Evolutionary conservation across 2,329 filamentous ascomycete genomes (phyloP).

Genomic region (Aureobasidium sp.): DNA sequence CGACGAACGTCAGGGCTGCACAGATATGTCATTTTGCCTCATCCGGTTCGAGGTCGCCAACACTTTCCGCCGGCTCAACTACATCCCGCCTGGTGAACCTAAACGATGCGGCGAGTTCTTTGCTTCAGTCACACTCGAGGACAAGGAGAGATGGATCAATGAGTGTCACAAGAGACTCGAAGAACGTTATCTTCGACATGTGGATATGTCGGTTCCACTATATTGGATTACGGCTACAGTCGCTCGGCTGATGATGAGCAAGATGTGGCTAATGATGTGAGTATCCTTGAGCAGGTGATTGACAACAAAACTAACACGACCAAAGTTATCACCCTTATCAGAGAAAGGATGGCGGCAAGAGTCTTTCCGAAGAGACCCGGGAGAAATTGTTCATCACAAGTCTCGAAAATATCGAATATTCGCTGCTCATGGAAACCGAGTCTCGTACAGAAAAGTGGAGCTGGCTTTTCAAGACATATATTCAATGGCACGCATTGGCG

Average conservation of each 20-base stretch:
- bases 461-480: conserved; percentile 56
- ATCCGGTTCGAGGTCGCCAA: conserved; percentile 45
- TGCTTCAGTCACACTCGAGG: conserved; percentile 33
- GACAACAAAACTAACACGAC: background rate
- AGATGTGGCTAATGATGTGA: conserved; percentile 62
- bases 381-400: conserved; percentile 63
- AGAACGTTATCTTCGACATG: conserved; percentile 40
- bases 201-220: conserved; percentile 48
- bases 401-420: conserved; percentile 66
- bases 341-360: conserved; percentile 47
- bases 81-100: conserved; percentile 33
- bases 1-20: conserved; percentile 42
- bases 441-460: conserved; percentile 52
- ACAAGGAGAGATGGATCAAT: conserved; percentile 43
- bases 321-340: conserved; percentile 58
- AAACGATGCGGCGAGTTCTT: conserved; percentile 35
- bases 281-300: background rate
- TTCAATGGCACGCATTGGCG: conserved; percentile 57
- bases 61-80: conserved; percentile 37
- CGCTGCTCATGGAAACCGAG: conserved; percentile 56
- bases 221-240: conserved; percentile 63
- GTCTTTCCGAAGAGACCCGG: conserved; percentile 52
- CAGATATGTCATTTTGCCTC: conserved; percentile 49
- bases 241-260: conserved; percentile 63
- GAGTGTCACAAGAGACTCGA: conserved; percentile 40